A percentile compares a stretch with the other conserved stretches of the same genome.
Conservation (phyloP, 1,139 yeast species). For the Nadsonia commutata region DNA sequence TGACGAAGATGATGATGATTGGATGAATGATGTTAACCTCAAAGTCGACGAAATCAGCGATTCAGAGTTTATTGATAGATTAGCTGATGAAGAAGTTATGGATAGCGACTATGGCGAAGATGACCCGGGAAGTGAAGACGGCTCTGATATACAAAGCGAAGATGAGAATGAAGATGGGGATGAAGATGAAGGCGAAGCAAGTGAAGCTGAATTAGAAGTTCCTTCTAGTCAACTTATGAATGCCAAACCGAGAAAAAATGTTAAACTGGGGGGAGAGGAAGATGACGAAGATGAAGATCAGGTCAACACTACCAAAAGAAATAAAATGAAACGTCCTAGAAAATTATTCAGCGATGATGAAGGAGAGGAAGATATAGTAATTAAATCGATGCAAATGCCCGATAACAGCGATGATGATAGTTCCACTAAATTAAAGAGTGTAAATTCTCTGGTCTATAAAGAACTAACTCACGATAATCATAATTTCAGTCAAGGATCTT, state of each 20-base stretch:
- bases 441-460: neutral
- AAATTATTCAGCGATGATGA: neutral
- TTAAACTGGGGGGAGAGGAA: too few species aligned
- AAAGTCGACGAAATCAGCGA: neutral
- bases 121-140: conserved; percentile 4
- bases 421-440: neutral
- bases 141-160: conserved; percentile 6
- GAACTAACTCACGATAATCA: too few species aligned
- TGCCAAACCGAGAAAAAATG: too few species aligned
- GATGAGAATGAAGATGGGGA: conserved; percentile 8
- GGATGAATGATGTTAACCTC: conserved; percentile 1
- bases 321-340: neutral
- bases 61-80: neutral
- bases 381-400: neutral
- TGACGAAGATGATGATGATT: conserved; percentile 3
- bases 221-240: neutral
- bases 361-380: neutral
- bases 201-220: neutral
- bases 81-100: conserved; percentile 3
- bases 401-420: neutral
- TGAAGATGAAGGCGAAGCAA: conserved; percentile 7
- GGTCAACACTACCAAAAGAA: neutral
- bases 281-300: neutral
- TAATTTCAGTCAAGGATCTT: neutral
- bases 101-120: conserved; percentile 7